phyloP scores from a whole-genome alignment of 2,329 filamentous ascomycete species.

The Verticillium nonalfalfae region DNA sequence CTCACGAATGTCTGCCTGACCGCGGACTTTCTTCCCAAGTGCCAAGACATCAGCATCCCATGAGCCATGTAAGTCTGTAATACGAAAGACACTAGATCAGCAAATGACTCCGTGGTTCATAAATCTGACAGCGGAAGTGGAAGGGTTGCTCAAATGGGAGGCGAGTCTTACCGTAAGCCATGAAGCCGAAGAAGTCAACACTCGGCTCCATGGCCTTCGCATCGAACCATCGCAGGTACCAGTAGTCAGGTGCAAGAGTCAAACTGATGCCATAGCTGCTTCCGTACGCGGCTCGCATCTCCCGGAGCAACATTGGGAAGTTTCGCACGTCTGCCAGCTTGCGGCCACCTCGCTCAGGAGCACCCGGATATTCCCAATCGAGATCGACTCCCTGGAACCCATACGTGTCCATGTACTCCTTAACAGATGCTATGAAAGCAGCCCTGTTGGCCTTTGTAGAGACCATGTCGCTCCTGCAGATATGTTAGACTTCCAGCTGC shows the following conservation, averaged over 20 bases:
- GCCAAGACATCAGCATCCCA: conserved; percentile 29
- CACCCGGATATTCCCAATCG: conserved; percentile 33
- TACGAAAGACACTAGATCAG: too few species aligned
- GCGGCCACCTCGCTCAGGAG: neutral
- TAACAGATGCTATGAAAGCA: conserved; percentile 27
- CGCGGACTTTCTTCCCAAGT: conserved; percentile 22
- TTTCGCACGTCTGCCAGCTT: neutral
- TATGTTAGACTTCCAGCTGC: too few species aligned
- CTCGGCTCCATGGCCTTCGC: conserved; percentile 25
- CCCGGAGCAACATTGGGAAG: neutral
- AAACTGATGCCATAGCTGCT: conserved; percentile 30
- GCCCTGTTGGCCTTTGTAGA: too few species aligned
- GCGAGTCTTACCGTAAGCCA: conserved; percentile 11
- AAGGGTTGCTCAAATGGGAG: too few species aligned
- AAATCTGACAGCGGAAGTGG: too few species aligned
- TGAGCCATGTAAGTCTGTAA: conserved; percentile 28
- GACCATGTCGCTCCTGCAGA: too few species aligned
- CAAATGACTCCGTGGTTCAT: too few species aligned
- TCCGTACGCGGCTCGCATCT: neutral
- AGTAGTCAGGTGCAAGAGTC: conserved; percentile 27
- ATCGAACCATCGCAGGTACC: conserved; percentile 30
- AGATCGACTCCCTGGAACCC: conserved; percentile 37
- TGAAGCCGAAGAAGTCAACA: conserved; percentile 30
- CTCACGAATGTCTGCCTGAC: conserved; percentile 35
- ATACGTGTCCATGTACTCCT: conserved; percentile 31